These are phyloP conservation scores for Phlegmacium glaucopus DNA, from an alignment of 768 basidiomycete species.

Conservation along the genomic window DNA sequence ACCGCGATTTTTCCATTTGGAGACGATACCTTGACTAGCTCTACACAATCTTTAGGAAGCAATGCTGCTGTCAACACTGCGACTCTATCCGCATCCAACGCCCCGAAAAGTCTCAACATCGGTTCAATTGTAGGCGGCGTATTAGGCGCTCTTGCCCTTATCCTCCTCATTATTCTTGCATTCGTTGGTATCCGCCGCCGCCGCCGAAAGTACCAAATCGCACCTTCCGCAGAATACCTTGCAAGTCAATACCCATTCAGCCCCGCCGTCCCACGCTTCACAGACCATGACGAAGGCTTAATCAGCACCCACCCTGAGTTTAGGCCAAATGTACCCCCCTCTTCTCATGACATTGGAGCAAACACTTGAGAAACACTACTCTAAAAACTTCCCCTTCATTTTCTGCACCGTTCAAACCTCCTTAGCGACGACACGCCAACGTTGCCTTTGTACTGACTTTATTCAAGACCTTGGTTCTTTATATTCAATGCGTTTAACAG, in stretches of 20 bases:
- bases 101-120: conserved; percentile 18
- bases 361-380: no score
- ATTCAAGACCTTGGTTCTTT: no score
- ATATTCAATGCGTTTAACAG: no score
- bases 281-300: not conserved
- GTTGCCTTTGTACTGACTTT: no score
- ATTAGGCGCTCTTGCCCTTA: conserved; percentile 43
- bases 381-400: no score
- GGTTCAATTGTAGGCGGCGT: conserved; percentile 55
- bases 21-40: not conserved
- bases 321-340: no score
- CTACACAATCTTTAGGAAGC: conserved; percentile 1
- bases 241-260: conserved; percentile 7
- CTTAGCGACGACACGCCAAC: no score
- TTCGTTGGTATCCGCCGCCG: conserved; percentile 40
- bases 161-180: conserved; percentile 31
- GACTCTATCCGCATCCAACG: conserved; percentile 3
- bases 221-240: conserved; percentile 62
- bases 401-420: no score
- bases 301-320: no score
- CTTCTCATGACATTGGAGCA: no score
- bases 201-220: conserved; percentile 36
- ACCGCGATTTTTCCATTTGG: no score
- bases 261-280: conserved; percentile 7
- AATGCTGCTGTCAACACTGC: not conserved